Evolutionary conservation across 768 basidiomycete species (phyloP), one percentile per base, ranked within the genome.

Genomic region (Epithele typhae): DNA sequence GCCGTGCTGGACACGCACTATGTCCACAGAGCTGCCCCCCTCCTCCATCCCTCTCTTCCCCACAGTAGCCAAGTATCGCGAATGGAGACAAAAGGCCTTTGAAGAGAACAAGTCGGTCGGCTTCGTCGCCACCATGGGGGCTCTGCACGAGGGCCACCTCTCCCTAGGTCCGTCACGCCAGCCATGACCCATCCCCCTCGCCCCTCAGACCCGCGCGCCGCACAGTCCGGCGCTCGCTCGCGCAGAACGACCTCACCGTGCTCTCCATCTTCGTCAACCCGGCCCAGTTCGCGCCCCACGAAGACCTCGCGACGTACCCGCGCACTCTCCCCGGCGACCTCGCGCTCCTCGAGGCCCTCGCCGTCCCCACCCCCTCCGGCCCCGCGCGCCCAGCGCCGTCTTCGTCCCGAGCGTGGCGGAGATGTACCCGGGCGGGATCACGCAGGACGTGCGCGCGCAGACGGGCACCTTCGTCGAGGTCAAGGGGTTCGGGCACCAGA

Each of bases 201-300:
- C 25, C 37, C 5, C 39, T 24, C 42, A 25, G 14, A 27, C 19
- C 12, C 1, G 4, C 17, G 19, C 27, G 17, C 9, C 1, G 15
- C 22, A 3, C 62, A 98, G 95, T 98, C 19, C 74, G 78, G 48
- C 73, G 72, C 40, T 93, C 91, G 0, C 74, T 98, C 3, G 63
- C 67, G 2, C 77, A 83, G 46, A 93, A 94, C 59, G 88, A 92
- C 46, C 66, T 84, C 33, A 98, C 96, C 0, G 81, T 97, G 56
- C 70, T 97, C 48, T 96, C 94, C 22, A 91, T 99, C 56, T 99
- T 97, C 64, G 94, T 99, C 49, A 98, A 99, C 63, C 96, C 96
- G 0, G 87, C 94, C 3, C 94, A 98, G 64, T 99, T 99, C 57
- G 91, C 95, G 1, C 94, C 92, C 0, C 83, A 92, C 54, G 96